phyloP scores from a whole-genome alignment of 1,139 yeast species.

The Diutina ranongensis region DNA sequence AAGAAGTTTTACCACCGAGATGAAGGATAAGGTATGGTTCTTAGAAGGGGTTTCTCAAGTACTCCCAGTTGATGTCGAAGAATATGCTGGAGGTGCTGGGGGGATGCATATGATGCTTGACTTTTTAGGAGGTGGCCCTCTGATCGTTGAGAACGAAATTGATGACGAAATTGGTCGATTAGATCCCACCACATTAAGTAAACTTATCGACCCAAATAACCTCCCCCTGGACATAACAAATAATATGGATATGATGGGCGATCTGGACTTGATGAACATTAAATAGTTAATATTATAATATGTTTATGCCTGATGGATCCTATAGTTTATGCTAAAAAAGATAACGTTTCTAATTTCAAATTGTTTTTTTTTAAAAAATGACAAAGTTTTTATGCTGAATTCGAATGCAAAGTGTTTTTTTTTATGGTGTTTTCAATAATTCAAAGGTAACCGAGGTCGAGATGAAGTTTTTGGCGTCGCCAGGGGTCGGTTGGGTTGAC shows the following conservation, averaged over 20 bases:
- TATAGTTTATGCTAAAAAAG: no score
- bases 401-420: background rate
- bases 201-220: constrained; percentile 41
- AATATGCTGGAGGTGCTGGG: constrained; percentile 72
- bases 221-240: constrained; percentile 46
- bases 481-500: background rate
- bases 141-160: constrained; percentile 28
- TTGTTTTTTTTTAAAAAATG: no score
- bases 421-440: no score
- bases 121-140: constrained; percentile 66
- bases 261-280: constrained; percentile 3
- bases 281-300: background rate
- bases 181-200: constrained; percentile 30
- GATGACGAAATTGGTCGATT: constrained; percentile 32
- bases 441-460: background rate
- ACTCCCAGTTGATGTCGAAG: constrained; percentile 74
- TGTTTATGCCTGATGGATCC: no score
- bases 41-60: constrained; percentile 85
- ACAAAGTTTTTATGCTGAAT: background rate
- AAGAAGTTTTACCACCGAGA: constrained; percentile 70
- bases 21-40: constrained; percentile 89
- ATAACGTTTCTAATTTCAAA: no score
- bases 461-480: background rate
- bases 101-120: constrained; percentile 89
- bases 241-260: constrained; percentile 17